Evolutionary conservation across 139 green algal species (phyloP), one percentile per base, ranked within the genome.

Genomic region (Pedinophyceae sp.): DNA sequence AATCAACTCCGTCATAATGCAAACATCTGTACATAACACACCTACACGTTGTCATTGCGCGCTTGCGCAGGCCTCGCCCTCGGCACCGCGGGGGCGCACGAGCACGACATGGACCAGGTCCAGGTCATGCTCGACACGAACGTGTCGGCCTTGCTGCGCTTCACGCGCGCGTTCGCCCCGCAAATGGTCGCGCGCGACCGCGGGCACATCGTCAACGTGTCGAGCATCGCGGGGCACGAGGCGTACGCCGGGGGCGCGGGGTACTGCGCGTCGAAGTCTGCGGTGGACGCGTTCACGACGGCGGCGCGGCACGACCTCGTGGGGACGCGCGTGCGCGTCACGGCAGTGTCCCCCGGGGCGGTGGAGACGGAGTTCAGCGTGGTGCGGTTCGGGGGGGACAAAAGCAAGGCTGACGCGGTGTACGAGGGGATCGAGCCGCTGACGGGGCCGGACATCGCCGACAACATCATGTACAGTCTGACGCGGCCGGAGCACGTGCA

Each of bases 131-230:
- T 93, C 2, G 65, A 92, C 22, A 87, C 77, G 17, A 94, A 94
- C 62, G 60, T 86, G 23, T 72, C 69, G 30, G 57, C 57, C 5
- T 72, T 93, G 2, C 66, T 85, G 13, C 68, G 72, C 2, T 60
- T 92, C 23, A 84, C 72, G 1, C 67, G 73, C 38, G 57, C 68
- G 0, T 79, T 87, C 50, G 40, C 60, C 10, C 39, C 62, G 10
- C 73, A 66, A 54, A 93, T 93, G 83, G 55, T 80, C 20, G 58
- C 54, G 16, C 65, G 79, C 22, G 79, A 86, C 55, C 47, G 39
- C 2, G 83, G 83, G 1, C 80, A 91, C 65, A 71, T 93, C 43
- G 64, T 93, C 23, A 90, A 82, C 57, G 82, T 93, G 24, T 77
- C 64, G 0, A 82, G 69, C 25, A 72, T 85, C 27, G 84, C 84